Evolutionary conservation across 805 yeast genomes (phyloP), one percentile per base, ranked within the genome.

Genomic region (Trichomonascus vanleenenianus): DNA sequence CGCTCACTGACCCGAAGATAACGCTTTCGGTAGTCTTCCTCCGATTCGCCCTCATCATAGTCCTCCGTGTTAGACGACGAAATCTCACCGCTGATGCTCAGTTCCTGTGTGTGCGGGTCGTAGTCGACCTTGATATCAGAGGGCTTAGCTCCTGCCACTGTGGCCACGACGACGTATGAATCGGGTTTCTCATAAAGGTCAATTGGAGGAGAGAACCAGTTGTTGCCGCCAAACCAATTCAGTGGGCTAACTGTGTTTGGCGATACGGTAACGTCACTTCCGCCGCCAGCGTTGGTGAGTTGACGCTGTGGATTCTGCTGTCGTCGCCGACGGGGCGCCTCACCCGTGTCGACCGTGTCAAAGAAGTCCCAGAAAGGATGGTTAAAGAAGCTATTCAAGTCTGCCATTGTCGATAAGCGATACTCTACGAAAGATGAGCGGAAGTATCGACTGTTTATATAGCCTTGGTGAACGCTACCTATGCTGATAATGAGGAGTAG

Each of bases 61-160:
- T 45, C 37, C 11, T 39, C 4, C 7, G 20, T 6, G 5, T n/a
- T 4, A 5, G 27, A 22, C 27, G 27, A 22, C 6, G 38, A 34
- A 15, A 18, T 39, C 2, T 83, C 83, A 48, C 71, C 73, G 32
- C 78, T 64, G 14, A 74, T 65, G 4, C 20, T 47, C 12, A 79
- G 52, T 50, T 77, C 81, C 52, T 73, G 72, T 7, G 75, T 68
- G 1, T 78, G 66, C 31, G 83, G 79, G 53, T 79, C 83, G 60
- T 68, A 78, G 54, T 78, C 79, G 35, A 79, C 70, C 42, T 72
- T 74, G 50, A 79, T 71, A n/a, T 74, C 69, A 39, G 70, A 68
- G 18, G 76, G 71, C 27, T 68, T 65, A 2, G 79, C 80, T 39
- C 84, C 84, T 12, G 84, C 78, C 22, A 79, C 58, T 2, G 81